phyloP scores from a whole-genome alignment of 345 rosid genomes.

The Hibiscus tridactylites region DNA sequence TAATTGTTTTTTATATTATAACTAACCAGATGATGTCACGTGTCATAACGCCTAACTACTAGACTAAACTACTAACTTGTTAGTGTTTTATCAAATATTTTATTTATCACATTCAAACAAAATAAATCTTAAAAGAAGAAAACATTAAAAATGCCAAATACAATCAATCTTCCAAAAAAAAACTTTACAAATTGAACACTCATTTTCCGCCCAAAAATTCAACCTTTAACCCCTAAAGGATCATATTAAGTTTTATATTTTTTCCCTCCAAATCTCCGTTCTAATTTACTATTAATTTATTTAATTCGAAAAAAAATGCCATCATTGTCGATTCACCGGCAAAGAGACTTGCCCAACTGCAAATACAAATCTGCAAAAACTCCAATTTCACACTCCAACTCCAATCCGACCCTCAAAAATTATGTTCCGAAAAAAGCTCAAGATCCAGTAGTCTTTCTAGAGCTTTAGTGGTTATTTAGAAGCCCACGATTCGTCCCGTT shows the following conservation, averaged over 20 bases:
- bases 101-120: no score
- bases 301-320: conserved; percentile 33
- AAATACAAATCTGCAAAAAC: conserved; percentile 30
- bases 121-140: neutral
- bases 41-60: no score
- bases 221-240: neutral
- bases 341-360: conserved; percentile 38
- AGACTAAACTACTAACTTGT: no score
- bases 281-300: neutral
- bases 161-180: neutral
- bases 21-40: no score
- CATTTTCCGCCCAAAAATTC: conserved; percentile 33
- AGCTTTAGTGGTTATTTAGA: conserved; percentile 34
- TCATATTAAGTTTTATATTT: neutral
- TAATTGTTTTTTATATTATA: no score
- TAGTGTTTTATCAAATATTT: no score
- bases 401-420: conserved; percentile 31
- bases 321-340: conserved; percentile 46
- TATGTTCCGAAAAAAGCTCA: conserved; percentile 47
- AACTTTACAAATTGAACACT: conserved; percentile 14
- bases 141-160: neutral
- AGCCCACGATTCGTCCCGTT: conserved; percentile 44
- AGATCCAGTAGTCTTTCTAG: conserved; percentile 21
- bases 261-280: neutral
- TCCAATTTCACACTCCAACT: conserved; percentile 36